Evolutionary conservation across 2,329 filamentous ascomycete genomes (phyloP), one percentile per base, ranked within the genome.

Genomic region (Rhynchosporium secalis): DNA sequence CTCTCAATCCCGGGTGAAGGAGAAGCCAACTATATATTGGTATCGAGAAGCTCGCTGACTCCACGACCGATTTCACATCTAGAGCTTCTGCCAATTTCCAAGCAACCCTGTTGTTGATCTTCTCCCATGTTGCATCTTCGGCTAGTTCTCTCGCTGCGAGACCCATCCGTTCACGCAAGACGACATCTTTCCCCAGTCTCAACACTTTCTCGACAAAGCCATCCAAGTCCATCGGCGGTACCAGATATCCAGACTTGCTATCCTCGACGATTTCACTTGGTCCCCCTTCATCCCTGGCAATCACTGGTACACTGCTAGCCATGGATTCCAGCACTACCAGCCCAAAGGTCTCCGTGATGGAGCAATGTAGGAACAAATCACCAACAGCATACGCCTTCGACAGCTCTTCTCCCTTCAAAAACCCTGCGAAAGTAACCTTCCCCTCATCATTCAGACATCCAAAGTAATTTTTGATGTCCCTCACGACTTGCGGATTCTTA

Each of bases 321-420:
- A 90, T 89, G 3, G 85, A 84, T 73, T 90, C 87, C 1, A 90
- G 77, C 1, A 90, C 87, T 0, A 90, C 87, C 9, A 90, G 77
- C 0, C 87, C 87, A 72, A 90, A 90, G 0, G 87, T 90, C 74
- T 90, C 87, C 0, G 87, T 90, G 62, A 90, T 78, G 28, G 68
- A 90, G 75, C 86, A 89, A 75, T 90, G 87, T 13, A 90, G 75
- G 71, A 90, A 90, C n/a, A 90, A 68, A 70, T 90, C 87, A 0
- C 83, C 86, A 3, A 83, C 84, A 2, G 88, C 86, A 67, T 89
- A 91, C 9, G 84, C 82, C n/a, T 79, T 77, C n/a, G 86, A 86
- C 8, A 90, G 78, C 2, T 80, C 79, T 56, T 80, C 79, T 10
- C 87, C 86, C 0, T 83, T 80, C 66, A 84, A 79, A 75, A 89